Evolutionary conservation across 2,329 filamentous ascomycete genomes (phyloP).

Genomic region (Calonectria ilicicola): DNA sequence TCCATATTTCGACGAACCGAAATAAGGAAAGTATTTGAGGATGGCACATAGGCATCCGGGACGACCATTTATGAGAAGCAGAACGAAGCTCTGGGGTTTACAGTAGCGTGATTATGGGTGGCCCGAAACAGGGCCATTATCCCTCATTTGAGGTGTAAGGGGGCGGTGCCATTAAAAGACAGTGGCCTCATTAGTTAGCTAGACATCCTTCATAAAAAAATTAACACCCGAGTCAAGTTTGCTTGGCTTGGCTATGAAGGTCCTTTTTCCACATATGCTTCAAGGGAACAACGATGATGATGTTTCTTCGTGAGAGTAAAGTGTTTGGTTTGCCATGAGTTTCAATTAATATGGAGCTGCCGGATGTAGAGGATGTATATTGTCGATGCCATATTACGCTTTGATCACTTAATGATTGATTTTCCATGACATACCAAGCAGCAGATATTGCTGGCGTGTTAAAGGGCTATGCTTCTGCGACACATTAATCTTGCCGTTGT

Average conservation of each 20-base stretch:
- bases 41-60: constrained; percentile 47
- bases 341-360: neutral
- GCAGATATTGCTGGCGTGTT: neutral
- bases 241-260: constrained; percentile 44
- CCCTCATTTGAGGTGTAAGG: constrained; percentile 48
- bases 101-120: constrained; percentile 51
- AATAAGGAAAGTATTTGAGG: constrained; percentile 41
- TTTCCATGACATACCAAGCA: neutral
- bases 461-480: neutral
- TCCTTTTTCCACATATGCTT: constrained; percentile 16
- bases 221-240: constrained; percentile 43
- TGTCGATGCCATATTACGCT: neutral
- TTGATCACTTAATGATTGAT: neutral
- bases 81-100: constrained; percentile 48
- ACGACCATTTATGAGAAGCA: constrained; percentile 55
- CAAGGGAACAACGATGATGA: neutral
- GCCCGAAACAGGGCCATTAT: constrained; percentile 45
- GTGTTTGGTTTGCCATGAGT: too few species aligned
- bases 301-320: neutral
- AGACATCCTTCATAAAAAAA: constrained; percentile 48
- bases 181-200: constrained; percentile 49
- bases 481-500: neutral
- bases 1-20: constrained; percentile 36
- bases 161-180: constrained; percentile 45
- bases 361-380: neutral